Evolutionary conservation across 495 filamentous ascomycete species (phyloP).

Genomic region (Lasiosphaeris hirsuta): DNA sequence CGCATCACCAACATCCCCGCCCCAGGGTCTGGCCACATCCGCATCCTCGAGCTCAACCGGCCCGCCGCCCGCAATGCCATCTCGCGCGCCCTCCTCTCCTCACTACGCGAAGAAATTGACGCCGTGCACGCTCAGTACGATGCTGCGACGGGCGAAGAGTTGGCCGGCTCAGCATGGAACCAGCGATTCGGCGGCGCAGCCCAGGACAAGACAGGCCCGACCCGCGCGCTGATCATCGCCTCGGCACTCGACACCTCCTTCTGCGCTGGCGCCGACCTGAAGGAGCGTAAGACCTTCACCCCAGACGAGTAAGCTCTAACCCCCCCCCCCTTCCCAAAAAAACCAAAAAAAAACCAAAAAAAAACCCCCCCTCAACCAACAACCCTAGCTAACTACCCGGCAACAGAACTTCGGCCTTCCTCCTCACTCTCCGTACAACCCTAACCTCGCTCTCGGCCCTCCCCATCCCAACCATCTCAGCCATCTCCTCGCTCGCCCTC

Average conservation of each 20-base stretch:
- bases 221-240: conserved; percentile 73
- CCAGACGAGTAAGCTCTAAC: conserved; percentile 61
- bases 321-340: background rate
- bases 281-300: conserved; percentile 75
- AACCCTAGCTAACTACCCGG: background rate
- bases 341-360: background rate
- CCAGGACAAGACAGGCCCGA: conserved; percentile 47
- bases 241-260: conserved; percentile 77
- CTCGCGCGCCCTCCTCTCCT: conserved; percentile 68
- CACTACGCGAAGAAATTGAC: conserved; percentile 65
- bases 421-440: conserved; percentile 66
- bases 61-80: conserved; percentile 86
- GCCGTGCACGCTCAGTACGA: conserved; percentile 66
- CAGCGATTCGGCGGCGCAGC: conserved; percentile 39
- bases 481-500: conserved; percentile 74
- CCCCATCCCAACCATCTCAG: conserved; percentile 84
- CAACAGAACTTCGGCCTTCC: conserved; percentile 69
- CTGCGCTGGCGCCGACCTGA: conserved; percentile 92
- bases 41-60: conserved; percentile 81
- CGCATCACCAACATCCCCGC: conserved; percentile 69
- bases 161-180: conserved; percentile 31
- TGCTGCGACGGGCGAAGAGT: conserved; percentile 47
- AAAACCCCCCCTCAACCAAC: background rate
- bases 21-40: conserved; percentile 77
- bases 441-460: conserved; percentile 65